phyloP scores from a whole-genome alignment of 148 eudicot species.

The Diospyros kaki region DNA sequence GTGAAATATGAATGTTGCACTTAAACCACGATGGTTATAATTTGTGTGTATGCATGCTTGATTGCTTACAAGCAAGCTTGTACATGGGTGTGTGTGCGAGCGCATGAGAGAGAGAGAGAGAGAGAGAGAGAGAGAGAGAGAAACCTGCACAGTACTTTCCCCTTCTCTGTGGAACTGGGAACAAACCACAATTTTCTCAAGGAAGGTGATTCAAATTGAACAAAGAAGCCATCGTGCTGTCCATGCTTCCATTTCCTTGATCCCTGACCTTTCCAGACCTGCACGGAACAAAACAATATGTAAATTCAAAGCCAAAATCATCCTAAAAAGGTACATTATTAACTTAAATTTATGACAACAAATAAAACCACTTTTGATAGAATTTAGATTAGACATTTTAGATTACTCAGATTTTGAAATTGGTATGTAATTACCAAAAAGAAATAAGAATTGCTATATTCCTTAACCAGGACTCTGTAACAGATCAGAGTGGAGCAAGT shows the following conservation, averaged over 20 bases:
- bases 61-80: no score
- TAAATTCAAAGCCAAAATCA: not conserved
- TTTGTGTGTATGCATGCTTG: no score
- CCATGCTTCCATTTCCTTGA: conserved; percentile 98
- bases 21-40: not conserved
- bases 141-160: conserved; percentile 91
- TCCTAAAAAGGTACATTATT: not conserved
- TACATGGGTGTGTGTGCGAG: not conserved
- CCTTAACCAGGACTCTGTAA: not conserved
- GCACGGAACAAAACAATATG: conserved; percentile 12
- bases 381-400: not conserved
- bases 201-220: conserved; percentile 81
- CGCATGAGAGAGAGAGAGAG: not conserved
- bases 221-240: conserved; percentile 82
- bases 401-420: not conserved
- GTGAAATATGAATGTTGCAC: not conserved
- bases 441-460: not conserved
- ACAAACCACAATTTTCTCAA: conserved; percentile 78
- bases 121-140: conserved; percentile 20
- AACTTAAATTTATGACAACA: not conserved
- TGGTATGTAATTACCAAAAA: not conserved
- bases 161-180: conserved; percentile 72
- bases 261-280: conserved; percentile 99
- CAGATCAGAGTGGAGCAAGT: not conserved
- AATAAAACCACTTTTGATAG: not conserved